phyloP scores from a whole-genome alignment of 2,329 filamentous ascomycete genomes.

The Aspergillus sojae region DNA sequence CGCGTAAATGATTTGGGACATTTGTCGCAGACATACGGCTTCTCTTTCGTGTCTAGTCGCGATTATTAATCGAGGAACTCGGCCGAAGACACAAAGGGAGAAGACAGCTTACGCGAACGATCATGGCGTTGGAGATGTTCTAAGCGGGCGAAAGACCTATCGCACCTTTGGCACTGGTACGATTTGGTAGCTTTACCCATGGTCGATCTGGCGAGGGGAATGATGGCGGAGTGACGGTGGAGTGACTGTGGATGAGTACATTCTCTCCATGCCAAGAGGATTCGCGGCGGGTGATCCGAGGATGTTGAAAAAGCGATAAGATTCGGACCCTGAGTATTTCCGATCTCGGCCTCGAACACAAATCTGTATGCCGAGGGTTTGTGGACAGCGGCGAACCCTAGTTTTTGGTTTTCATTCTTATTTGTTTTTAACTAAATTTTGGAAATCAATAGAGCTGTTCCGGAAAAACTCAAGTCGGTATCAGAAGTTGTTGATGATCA shows the following conservation, averaged over 20 bases:
- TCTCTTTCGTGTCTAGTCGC: conserved; percentile 37
- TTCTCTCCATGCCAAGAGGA: neutral
- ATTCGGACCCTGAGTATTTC: neutral
- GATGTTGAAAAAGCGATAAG: neutral
- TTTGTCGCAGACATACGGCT: conserved; percentile 33
- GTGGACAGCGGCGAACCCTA: no score
- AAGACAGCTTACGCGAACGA: conserved; percentile 32
- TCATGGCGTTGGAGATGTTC: conserved; percentile 41
- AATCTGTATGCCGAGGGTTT: no score
- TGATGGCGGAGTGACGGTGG: neutral
- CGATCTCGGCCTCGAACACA: neutral
- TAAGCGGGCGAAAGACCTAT: conserved; percentile 34
- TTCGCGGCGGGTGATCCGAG: neutral
- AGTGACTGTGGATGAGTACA: neutral
- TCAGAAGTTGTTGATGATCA: no score
- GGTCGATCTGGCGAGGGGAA: neutral
- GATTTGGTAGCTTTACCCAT: conserved; percentile 24
- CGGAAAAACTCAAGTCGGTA: no score
- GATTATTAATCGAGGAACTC: conserved; percentile 11
- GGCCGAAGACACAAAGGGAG: neutral
- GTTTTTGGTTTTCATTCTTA: no score
- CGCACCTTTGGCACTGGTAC: conserved; percentile 36
- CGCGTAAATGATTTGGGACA: conserved; percentile 40
- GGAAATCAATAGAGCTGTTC: no score
- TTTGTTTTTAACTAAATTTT: no score